Evolutionary conservation across 192 early-diverging fungal species (phyloP).

Genomic region (Backusella morwellensis): DNA sequence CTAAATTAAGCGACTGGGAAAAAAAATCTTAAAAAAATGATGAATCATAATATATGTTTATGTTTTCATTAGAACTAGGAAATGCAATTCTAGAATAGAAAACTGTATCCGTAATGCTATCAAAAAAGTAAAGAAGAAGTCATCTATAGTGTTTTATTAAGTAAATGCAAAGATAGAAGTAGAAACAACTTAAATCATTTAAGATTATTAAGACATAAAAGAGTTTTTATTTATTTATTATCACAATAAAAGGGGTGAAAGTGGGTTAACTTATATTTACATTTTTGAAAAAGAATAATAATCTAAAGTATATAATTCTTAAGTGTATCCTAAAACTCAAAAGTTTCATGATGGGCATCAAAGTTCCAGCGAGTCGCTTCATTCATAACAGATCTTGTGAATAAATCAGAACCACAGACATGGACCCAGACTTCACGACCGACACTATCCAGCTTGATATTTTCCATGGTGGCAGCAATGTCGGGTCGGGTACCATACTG

Average conservation of each 20-base stretch:
- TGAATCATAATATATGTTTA: too few relatives aligned
- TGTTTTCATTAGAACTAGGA: too few relatives aligned
- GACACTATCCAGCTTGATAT: constrained; percentile 14
- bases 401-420: constrained; percentile 35
- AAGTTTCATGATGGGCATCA: constrained; percentile 38
- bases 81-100: too few relatives aligned
- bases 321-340: constrained; percentile 33
- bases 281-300: not conserved
- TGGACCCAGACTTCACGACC: constrained; percentile 33
- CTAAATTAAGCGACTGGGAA: too few relatives aligned
- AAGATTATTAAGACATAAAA: not conserved
- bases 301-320: not conserved
- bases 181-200: not conserved
- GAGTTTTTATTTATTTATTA: not conserved
- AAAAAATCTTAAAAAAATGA: too few relatives aligned
- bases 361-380: constrained; percentile 26
- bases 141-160: too few relatives aligned
- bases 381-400: constrained; percentile 32
- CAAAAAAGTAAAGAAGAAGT: too few relatives aligned
- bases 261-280: not conserved
- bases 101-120: too few relatives aligned
- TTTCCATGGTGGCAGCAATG: constrained; percentile 20
- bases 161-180: too few relatives aligned
- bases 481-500: constrained; percentile 26
- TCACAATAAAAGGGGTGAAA: too few relatives aligned